Conservation (phyloP, 140 eudicot species). For the Cichorium intybus region DNA sequence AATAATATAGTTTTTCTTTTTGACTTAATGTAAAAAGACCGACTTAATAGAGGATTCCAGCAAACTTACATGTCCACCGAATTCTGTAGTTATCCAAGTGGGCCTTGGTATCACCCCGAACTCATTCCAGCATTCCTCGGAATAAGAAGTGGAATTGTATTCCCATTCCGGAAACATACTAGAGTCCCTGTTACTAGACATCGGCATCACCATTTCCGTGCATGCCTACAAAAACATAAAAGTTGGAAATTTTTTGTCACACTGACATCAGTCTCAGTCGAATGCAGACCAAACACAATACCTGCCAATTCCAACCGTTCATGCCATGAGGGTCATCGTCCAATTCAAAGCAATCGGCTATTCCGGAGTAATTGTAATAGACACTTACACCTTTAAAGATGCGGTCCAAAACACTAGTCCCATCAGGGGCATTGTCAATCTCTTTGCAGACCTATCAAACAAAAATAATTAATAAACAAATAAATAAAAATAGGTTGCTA, state of each 20-base stretch:
- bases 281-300: background rate
- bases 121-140: constrained; percentile 50
- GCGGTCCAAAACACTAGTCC: constrained; percentile 56
- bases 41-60: too few species aligned
- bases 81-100: constrained; percentile 86
- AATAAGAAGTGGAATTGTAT: constrained; percentile 47
- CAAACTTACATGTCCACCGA: constrained; percentile 84
- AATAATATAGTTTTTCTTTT: too few species aligned
- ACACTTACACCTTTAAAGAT: constrained; percentile 72
- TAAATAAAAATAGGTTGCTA: too few species aligned
- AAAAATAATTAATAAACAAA: background rate
- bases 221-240: constrained; percentile 55
- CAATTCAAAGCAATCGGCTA: constrained; percentile 67
- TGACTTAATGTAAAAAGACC: too few species aligned
- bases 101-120: constrained; percentile 74
- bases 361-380: constrained; percentile 78
- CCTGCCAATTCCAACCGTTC: constrained; percentile 99
- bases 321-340: constrained; percentile 93
- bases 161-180: constrained; percentile 78
- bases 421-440: constrained; percentile 63
- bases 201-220: constrained; percentile 97
- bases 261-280: background rate
- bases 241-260: background rate
- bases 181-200: constrained; percentile 48
- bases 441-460: constrained; percentile 60